These are phyloP conservation scores for Blastobotrys elegans DNA, from an alignment of 1,139 yeast genomes.

Conservation along the genomic window DNA sequence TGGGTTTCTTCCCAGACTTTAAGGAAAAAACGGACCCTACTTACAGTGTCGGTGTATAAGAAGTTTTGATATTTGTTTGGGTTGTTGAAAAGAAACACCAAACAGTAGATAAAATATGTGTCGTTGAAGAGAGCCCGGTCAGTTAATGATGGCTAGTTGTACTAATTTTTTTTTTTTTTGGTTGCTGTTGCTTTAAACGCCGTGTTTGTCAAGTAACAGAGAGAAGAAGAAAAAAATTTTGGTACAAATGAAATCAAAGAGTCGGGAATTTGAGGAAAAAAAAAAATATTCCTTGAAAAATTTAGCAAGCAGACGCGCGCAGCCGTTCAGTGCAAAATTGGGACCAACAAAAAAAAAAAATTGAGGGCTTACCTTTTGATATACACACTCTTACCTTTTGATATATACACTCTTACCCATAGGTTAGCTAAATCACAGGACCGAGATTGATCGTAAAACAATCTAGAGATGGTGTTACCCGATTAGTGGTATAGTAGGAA, in stretches of 20 bases:
- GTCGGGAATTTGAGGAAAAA: neutral
- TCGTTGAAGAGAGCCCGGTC: neutral
- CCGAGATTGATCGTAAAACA: too few species aligned
- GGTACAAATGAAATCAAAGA: too few species aligned
- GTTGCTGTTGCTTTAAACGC: neutral
- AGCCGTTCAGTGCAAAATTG: neutral
- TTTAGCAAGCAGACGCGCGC: neutral
- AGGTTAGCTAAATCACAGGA: too few species aligned
- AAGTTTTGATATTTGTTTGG: slow-evolving; percentile 1
- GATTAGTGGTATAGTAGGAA: too few species aligned
- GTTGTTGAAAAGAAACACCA: neutral
- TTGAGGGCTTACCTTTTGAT: too few species aligned
- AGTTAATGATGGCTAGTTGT: neutral
- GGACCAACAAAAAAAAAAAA: too few species aligned
- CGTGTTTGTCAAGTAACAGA: neutral
- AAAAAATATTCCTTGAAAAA: neutral
- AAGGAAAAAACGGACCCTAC: slow-evolving; percentile 28
- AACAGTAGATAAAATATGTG: neutral
- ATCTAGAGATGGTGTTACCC: too few species aligned
- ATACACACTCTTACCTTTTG: too few species aligned
- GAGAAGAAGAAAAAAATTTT: neutral
- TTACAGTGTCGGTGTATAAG: slow-evolving; percentile 4
- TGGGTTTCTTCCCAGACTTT: slow-evolving; percentile 25
- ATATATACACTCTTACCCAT: too few species aligned
- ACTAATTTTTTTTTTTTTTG: too few species aligned